These are phyloP conservation scores for Oryza meridionalis DNA, from an alignment of 176 grass and related monocot species.

Conservation along the genomic window DNA sequence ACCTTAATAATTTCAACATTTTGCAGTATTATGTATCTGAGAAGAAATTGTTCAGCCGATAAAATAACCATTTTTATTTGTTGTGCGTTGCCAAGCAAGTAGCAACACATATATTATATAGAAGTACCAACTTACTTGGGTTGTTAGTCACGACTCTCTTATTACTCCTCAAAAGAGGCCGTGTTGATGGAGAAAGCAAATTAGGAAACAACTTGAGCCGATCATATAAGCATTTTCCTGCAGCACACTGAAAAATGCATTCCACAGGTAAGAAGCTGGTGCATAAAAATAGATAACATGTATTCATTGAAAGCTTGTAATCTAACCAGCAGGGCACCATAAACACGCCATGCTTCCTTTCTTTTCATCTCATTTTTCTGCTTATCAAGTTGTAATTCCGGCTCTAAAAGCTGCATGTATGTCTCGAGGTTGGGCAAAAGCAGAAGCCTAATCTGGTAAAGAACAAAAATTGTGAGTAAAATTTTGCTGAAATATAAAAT, in stretches of 20 bases:
- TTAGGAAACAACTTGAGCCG: slow-evolving; percentile 73
- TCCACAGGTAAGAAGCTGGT: slow-evolving; percentile 27
- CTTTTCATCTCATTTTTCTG: slow-evolving; percentile 96
- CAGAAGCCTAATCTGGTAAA: slow-evolving; percentile 71
- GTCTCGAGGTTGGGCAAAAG: slow-evolving; percentile 84
- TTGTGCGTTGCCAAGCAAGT: not conserved
- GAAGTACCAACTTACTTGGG: slow-evolving; percentile 59
- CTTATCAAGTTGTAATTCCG: slow-evolving; percentile 86
- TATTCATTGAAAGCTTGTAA: slow-evolving; percentile 10
- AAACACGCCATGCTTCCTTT: slow-evolving; percentile 97
- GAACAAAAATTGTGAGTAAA: slow-evolving; percentile 27
- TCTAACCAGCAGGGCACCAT: slow-evolving; percentile 79
- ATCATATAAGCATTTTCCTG: slow-evolving; percentile 89
- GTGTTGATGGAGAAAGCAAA: slow-evolving; percentile 58
- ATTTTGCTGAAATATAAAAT: slow-evolving; percentile 6
- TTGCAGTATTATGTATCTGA: not conserved
- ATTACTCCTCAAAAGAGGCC: slow-evolving; percentile 51
- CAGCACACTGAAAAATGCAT: slow-evolving; percentile 71
- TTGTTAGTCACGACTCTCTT: slow-evolving; percentile 58
- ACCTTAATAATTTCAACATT: not conserved
- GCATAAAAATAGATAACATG: slow-evolving; percentile 17
- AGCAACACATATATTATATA: not conserved
- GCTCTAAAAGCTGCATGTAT: slow-evolving; percentile 87
- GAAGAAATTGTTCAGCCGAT: not conserved
- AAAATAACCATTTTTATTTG: not conserved